Percentiles rank a stretch among this genome's conserved stretches.
Evolutionary conservation across 2,329 filamentous ascomycete species (phyloP).

Genomic region (Stagonosporopsis rhizophila): DNA sequence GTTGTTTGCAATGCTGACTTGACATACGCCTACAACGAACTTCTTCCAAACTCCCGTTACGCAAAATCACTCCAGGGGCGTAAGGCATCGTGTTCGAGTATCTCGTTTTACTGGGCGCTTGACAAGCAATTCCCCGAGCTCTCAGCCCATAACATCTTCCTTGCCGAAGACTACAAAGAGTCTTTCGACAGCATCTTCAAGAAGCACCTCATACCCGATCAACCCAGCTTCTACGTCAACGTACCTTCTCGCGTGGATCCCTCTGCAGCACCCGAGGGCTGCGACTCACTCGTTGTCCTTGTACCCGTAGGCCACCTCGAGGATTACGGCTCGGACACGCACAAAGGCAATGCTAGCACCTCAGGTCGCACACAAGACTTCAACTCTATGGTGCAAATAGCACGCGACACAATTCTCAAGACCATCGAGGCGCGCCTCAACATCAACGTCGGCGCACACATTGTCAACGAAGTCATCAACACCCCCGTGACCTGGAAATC

Average conservation of each 20-base stretch:
- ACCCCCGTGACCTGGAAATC: conserved; percentile 70
- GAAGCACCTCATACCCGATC: conserved; percentile 67
- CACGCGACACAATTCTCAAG: conserved; percentile 65
- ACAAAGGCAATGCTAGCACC: conserved; percentile 50
- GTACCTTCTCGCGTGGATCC: conserved; percentile 74
- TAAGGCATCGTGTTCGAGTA: conserved; percentile 72
- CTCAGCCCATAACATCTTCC: conserved; percentile 77
- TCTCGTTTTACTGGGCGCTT: conserved; percentile 79
- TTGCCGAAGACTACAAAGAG: conserved; percentile 74
- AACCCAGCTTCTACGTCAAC: conserved; percentile 80
- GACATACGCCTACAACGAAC: conserved; percentile 75
- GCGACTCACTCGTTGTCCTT: conserved; percentile 72
- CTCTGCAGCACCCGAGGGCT: conserved; percentile 69
- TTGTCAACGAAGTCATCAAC: conserved; percentile 70
- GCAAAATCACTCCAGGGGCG: conserved; percentile 55
- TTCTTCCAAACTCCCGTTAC: conserved; percentile 64
- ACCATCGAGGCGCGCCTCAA: conserved; percentile 69
- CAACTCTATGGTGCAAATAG: conserved; percentile 64
- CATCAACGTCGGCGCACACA: conserved; percentile 57
- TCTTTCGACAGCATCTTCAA: conserved; percentile 81
- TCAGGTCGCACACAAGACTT: conserved; percentile 63
- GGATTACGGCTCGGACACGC: conserved; percentile 49
- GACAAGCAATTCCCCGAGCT: conserved; percentile 67
- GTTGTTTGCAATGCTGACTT: conserved; percentile 77
- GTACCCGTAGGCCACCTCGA: conserved; percentile 75